Evolutionary conservation across 73 alveolate genomes (phyloP), one percentile per base, ranked within the genome.

Genomic region (Uronychia binucleata): DNA sequence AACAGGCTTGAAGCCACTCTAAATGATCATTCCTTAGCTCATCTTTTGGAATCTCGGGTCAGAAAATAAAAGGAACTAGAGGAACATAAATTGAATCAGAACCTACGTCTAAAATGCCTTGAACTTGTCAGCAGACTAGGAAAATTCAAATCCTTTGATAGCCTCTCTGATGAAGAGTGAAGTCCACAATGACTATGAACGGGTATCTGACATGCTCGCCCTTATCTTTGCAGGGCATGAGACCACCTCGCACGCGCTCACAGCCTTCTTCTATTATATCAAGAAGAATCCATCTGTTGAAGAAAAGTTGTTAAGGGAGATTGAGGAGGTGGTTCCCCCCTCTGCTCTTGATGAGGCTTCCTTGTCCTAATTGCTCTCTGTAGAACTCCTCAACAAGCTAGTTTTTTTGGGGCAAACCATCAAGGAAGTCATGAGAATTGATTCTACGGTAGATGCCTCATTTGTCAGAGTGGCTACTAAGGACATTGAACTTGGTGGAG

Each of bases 221-320:
- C 31, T 80, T 1, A 30, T 80, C 25, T 80, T 80, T 58, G 86
- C 86, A 28, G 86, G 86, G 1, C 86, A 80, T 46, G 86, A 80
- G 28, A 80, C 86, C 26, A 31, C 86, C 19, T 80, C 86, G 27
- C 86, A 80, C 28, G 34, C 77, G n/a, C 28, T 80, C 1, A 28
- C 30, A 28, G 57, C 67, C 5, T 25, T 74, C 0, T 34, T 80
- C 57, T 80, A 35, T 34, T 58, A 31, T 46, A 26, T 80, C 60
- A n/a, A 34, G 11, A 80, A 80, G 35, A n/a, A 80, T 58, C 86
- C 86, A 28, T 57, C 26, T 57, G 34, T 34, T 0, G 58, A 46
- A 5, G 57, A 34, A 11, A 80, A 80, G 28, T 57, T 80, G 1
- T 5, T 28, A 5, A 34, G 30, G 19, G 79, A 80, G 30, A 8